Conservation (phyloP, 2,329 filamentous ascomycete species). For the Orbilia ellipsospora region DNA sequence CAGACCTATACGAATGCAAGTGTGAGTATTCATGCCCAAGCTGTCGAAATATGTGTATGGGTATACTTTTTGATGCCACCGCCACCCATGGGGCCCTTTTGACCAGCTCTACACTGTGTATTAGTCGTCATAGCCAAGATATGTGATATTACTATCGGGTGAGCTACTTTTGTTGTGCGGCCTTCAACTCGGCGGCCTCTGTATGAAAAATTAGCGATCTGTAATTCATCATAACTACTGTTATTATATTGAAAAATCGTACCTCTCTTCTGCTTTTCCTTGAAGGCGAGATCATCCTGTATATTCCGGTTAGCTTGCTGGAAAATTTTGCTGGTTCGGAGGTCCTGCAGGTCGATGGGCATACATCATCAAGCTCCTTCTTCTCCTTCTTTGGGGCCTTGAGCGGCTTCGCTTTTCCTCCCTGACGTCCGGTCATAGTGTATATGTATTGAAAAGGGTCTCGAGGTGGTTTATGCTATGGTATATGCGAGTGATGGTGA, state of each 20-base stretch:
- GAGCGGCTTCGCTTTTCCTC: constrained; percentile 60
- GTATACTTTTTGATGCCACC: constrained; percentile 59
- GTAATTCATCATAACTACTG: background rate
- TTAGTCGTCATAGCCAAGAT: constrained; percentile 10
- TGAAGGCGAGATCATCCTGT: constrained; percentile 57
- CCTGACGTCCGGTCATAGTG: constrained; percentile 59
- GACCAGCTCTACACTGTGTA: constrained; percentile 26
- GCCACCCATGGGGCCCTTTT: constrained; percentile 48
- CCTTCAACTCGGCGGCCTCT: constrained; percentile 59
- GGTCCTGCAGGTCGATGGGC: background rate
- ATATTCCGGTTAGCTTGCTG: constrained; percentile 12
- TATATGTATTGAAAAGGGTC: constrained; percentile 8
- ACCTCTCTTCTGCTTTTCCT: constrained; percentile 59
- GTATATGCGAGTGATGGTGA: constrained; percentile 13
- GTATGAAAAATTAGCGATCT: constrained; percentile 16
- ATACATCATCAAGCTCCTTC: constrained; percentile 51
- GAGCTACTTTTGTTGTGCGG: constrained; percentile 56
- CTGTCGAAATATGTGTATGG: background rate
- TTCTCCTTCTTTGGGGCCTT: constrained; percentile 59
- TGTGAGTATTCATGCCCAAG: constrained; percentile 2
- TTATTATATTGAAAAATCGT: background rate
- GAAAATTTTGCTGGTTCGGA: background rate
- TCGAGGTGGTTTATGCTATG: constrained; percentile 2
- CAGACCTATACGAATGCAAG: constrained; percentile 40
- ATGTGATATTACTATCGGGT: background rate